Base-by-base conservation (phyloP, 1,139 yeast species). In the Trichomonascaceae sp. region DNA sequence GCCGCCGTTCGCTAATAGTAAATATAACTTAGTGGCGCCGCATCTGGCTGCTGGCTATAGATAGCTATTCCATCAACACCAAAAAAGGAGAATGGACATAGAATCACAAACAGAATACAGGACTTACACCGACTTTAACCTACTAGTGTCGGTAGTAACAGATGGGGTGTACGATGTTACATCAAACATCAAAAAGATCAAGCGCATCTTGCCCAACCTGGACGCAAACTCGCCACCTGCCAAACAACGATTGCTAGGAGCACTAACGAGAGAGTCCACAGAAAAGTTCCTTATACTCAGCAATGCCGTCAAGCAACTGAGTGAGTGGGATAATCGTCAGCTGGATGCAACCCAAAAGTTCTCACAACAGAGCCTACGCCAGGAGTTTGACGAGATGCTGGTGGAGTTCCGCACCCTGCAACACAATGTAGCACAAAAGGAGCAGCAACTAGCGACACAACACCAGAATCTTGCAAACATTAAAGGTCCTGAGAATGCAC, bases 371-470 rank as follows among this genome's bases (percentile, higher is more conserved):
- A 64, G 64, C 40, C 46, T 70, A 8, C 51, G 54, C 17, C 56
- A 57, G 22, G 74, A 71, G 44, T 64, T 67, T 38, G 52, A 54
- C 5, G 54, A 54, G 20, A 53, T 70, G 15, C 56, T 59, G 38
- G 52, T 52, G 22, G 63, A 59, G 33, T 65, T 62, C 43, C 56
- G 56, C 29, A 37, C 43, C 9, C 41, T 65, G n/a, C 59, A 63
- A 44, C 49, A 67, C 8, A 40, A 43, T 20, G 41, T 41, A 18
- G 45, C 49, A n/a, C 34, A 35, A 9, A 37, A 38, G 29, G 44
- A 39, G 29, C 37, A 37, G 27, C 31, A 34, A 33, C 48, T 52
- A 9, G 68, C 62, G 30, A 45, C 48, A 26, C 54, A 59, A 42
- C 46, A 42, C 45, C 9, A 50, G 43, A 13, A 63, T 60, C 43